Evolutionary conservation across 179 eudicot species (phyloP), one percentile per base, ranked within the genome.

Genomic region (Sideroxylon spinosum): DNA sequence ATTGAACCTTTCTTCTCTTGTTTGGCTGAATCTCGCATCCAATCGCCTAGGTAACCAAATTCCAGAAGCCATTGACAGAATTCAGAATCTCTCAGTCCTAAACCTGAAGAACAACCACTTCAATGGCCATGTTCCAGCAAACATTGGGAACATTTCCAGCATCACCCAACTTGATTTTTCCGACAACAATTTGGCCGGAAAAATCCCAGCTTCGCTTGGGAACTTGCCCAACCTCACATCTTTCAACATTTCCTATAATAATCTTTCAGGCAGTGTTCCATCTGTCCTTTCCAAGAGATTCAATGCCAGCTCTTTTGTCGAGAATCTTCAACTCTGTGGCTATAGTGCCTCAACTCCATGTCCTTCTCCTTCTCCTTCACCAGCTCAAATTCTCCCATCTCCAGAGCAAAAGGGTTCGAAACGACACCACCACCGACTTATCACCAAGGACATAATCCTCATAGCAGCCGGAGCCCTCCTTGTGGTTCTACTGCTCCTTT

Each of bases 251-350:
- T 94, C 98, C 29, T 88, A 90, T 75, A 94, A 92, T 59, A 87
- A 85, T 78, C 93, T 94, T 49, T 91, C 96, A 14, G 98, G 97
- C 7, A 14, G 78, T 44, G 97, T 94, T 77, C 98, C 98, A 46
- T 74, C 77, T 68, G 62, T 68, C 50, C 90, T 94, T 4, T 72
- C 93, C 0, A 71, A 76, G 44, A 90, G 88, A 73, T 94, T 94
- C 83, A 86, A 92, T 71, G 82, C 95, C 0, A 94, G 87, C 73
- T 87, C 98, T 0, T 94, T 91, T 68, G 79, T 83, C 67, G 96
- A 97, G 44, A 94, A 92, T 71, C 59, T 89, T 68, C 75, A 87
- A 70, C 82, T 94, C 2, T 94, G 98, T 84, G 97, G 98, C 61
- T 92, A 85, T 78, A 83, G 89, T 68, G 63, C 86, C 74, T 84